Conservation (phyloP, 768 basidiomycete genomes). For the Xerocomellus amylosporus region DNA sequence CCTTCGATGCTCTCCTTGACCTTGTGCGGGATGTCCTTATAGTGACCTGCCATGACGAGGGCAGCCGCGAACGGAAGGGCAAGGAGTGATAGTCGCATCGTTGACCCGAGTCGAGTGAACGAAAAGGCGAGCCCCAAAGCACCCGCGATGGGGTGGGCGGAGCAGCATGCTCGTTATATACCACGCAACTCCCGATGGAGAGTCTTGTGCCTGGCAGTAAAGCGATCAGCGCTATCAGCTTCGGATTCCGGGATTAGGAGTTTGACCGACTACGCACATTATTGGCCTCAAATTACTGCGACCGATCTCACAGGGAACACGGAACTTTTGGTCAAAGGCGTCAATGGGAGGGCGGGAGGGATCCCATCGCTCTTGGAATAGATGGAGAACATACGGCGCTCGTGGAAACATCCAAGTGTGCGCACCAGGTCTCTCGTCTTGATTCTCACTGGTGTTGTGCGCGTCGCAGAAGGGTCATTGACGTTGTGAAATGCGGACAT, state of each 20-base stretch:
- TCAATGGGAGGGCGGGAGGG: background rate
- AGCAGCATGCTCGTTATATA: conserved; percentile 10
- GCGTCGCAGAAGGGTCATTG: too few relatives aligned
- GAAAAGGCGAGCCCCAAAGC: background rate
- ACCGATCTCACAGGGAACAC: background rate
- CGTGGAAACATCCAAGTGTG: background rate
- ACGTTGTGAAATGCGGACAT: too few relatives aligned
- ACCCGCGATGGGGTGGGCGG: background rate
- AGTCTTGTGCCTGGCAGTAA: background rate
- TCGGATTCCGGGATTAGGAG: background rate
- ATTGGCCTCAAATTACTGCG: too few relatives aligned
- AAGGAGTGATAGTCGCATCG: conserved; percentile 15
- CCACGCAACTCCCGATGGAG: background rate
- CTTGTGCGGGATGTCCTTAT: conserved; percentile 21
- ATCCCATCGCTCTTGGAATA: conserved; percentile 3
- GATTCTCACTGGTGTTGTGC: background rate
- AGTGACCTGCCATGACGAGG: conserved; percentile 9
- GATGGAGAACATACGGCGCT: background rate
- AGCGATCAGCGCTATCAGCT: background rate
- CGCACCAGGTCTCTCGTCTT: background rate
- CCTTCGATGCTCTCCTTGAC: conserved; percentile 49
- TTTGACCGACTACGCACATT: too few relatives aligned
- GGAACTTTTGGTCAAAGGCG: background rate
- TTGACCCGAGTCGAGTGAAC: background rate
- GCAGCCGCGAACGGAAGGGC: conserved; percentile 10